Evolutionary conservation across 768 basidiomycete species (phyloP), one percentile per base, ranked within the genome.

Genomic region (Panaeolus cyanescens): DNA sequence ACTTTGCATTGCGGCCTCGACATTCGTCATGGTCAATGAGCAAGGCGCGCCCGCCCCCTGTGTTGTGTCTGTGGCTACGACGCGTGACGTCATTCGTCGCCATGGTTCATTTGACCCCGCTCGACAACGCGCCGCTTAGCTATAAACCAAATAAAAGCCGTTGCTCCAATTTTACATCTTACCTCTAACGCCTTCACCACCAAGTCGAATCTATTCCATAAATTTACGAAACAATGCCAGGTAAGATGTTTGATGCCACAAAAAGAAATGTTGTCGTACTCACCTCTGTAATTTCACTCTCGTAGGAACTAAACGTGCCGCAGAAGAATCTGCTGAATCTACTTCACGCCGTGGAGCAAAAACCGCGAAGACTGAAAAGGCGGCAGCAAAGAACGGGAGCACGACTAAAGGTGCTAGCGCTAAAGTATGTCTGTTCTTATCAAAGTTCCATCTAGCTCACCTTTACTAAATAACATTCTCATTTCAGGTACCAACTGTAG

Each of bases 401-500:
- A 45, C 59, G 19, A 5, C 40, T 8, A 65, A 67, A 54, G 36
- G 63, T 64, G 34, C 34, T 34, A 58, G 75, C 77, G 34, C 71
- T 77, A 59, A 88, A 86, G 80, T 85, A 83, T 56, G 64, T 75
- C 64, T 34, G 42, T 22, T 45, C 55, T 32, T 50, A 50, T 55
- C 25, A 5, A 3, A 28, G 32, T 40, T 55, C 39, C n/a, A 33
- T 20, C 60, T 62, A 45, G 58, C 53, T 1, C 39, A 55, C 55
- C 54, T 55, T 54, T 31, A 36, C 56, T 31, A 54, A 32, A 17
- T 36, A 63, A 36, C 55, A 20, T 3, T 32, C 30, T 9, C 53
- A 22, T 54, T 56, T 19, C 68, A 87, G 84, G 71, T 13, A 80
- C 0, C 76, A 76, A 34, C 70, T 88, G 45, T 72, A 83, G 4